Evolutionary conservation across 2,329 filamentous ascomycete species (phyloP).

Genomic region (Fusarium aywerte): DNA sequence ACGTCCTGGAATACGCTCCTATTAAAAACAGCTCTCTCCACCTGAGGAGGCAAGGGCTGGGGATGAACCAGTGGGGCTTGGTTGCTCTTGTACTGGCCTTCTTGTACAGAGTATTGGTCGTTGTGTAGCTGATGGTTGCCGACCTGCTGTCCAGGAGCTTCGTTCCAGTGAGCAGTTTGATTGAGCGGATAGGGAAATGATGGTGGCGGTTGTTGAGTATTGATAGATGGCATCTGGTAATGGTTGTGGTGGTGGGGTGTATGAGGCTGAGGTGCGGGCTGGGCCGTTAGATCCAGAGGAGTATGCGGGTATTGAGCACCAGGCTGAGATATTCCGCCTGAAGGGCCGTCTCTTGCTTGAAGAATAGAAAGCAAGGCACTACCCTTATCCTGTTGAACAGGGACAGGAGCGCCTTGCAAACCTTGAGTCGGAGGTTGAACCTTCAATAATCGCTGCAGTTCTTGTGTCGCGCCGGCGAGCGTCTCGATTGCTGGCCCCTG

Average conservation of each 20-base stretch:
- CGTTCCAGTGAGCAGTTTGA: conserved; percentile 34
- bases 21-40: conserved; percentile 65
- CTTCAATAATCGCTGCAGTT: conserved; percentile 66
- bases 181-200: conserved; percentile 45
- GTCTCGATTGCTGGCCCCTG: conserved; percentile 57
- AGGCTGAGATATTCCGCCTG: conserved; percentile 28
- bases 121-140: conserved; percentile 28
- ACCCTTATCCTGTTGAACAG: conserved; percentile 57
- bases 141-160: conserved; percentile 25
- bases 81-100: conserved; percentile 42
- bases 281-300: conserved; percentile 64
- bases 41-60: conserved; percentile 65
- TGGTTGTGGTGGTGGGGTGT: conserved; percentile 67
- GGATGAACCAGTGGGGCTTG: conserved; percentile 52
- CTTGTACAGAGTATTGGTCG: conserved; percentile 31
- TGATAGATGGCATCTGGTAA: conserved; percentile 53
- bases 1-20: conserved; percentile 48
- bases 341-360: conserved; percentile 50
- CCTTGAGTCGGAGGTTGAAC: conserved; percentile 65
- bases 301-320: conserved; percentile 57
- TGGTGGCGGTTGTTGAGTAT: conserved; percentile 48
- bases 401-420: conserved; percentile 50
- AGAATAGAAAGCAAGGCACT: conserved; percentile 65
- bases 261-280: conserved; percentile 62
- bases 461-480: conserved; percentile 61